Percentiles rank a stretch among this genome's conserved stretches.
phyloP scores from a whole-genome alignment of 2,329 filamentous ascomycete species.

The Beauveria brongniartii region DNA sequence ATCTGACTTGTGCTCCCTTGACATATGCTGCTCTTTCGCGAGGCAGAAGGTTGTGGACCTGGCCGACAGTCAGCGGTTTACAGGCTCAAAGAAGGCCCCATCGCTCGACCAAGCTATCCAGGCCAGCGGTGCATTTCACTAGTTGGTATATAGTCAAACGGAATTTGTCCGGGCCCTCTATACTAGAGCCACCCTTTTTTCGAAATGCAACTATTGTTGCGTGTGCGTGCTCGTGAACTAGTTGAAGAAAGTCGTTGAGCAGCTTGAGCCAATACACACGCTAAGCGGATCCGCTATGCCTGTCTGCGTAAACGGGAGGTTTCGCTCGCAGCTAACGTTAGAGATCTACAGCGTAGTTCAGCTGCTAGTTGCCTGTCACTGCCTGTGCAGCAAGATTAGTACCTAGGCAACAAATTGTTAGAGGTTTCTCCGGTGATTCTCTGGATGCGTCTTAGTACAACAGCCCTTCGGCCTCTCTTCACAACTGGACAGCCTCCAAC shows the following conservation, averaged over 20 bases:
- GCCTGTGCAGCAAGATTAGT: background rate
- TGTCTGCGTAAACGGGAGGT: background rate
- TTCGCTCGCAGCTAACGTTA: background rate
- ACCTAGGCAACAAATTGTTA: background rate
- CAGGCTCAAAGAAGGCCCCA: background rate
- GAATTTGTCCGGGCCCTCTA: background rate
- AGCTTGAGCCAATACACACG: background rate
- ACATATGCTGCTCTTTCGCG: background rate
- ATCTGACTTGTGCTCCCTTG: background rate
- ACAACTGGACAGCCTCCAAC: no score
- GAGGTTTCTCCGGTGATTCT: background rate
- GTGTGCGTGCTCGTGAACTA: background rate
- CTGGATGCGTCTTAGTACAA: background rate
- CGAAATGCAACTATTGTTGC: background rate
- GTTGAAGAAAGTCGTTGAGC: background rate
- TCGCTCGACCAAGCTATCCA: background rate
- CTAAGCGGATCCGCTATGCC: background rate
- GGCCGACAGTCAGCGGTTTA: background rate
- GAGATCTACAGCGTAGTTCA: background rate
- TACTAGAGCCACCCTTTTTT: background rate
- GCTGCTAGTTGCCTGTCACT: background rate
- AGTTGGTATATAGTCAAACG: background rate
- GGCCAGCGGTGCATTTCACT: background rate
- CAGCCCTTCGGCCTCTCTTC: no score
- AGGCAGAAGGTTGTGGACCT: background rate